Percentiles rank a stretch among this genome's conserved stretches.
Conservation (phyloP, 2,329 filamentous ascomycete genomes). For the Penicillium sp. region DNA sequence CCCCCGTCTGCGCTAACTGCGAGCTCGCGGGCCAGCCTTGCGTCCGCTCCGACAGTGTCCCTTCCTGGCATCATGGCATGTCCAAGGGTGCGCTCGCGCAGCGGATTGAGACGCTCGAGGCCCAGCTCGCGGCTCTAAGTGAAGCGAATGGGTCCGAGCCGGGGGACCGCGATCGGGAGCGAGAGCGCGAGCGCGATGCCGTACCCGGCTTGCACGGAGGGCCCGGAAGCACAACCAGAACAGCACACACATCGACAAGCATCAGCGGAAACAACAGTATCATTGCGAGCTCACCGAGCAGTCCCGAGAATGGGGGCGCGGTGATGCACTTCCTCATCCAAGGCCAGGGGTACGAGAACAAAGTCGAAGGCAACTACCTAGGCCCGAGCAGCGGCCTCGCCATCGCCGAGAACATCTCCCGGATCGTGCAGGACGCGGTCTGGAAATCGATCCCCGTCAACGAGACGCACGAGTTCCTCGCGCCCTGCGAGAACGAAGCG, state of each 20-base stretch:
- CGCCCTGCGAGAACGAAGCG: slow-evolving; percentile 1
- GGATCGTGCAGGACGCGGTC: slow-evolving; percentile 21
- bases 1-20: slow-evolving; percentile 28
- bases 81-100: slow-evolving; percentile 30
- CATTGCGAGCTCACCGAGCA: background rate
- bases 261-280: background rate
- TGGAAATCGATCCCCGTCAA: slow-evolving; percentile 22
- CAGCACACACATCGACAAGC: background rate
- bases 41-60: slow-evolving; percentile 24
- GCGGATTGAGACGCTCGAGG: slow-evolving; percentile 28
- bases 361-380: slow-evolving; percentile 21
- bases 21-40: slow-evolving; percentile 27
- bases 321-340: slow-evolving; percentile 15
- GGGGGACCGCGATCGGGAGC: background rate
- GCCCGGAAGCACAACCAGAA: background rate
- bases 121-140: slow-evolving; percentile 20
- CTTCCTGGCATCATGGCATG: slow-evolving; percentile 34
- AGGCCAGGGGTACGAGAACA: slow-evolving; percentile 7
- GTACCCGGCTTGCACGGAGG: background rate
- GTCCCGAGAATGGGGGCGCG: background rate
- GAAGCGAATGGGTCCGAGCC: background rate
- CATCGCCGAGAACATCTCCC: slow-evolving; percentile 24
- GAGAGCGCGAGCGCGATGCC: background rate
- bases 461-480: slow-evolving; percentile 4
- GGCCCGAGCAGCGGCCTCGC: slow-evolving; percentile 26